Conservation (phyloP, 345 rosid species). For the Geranium brycei region DNA sequence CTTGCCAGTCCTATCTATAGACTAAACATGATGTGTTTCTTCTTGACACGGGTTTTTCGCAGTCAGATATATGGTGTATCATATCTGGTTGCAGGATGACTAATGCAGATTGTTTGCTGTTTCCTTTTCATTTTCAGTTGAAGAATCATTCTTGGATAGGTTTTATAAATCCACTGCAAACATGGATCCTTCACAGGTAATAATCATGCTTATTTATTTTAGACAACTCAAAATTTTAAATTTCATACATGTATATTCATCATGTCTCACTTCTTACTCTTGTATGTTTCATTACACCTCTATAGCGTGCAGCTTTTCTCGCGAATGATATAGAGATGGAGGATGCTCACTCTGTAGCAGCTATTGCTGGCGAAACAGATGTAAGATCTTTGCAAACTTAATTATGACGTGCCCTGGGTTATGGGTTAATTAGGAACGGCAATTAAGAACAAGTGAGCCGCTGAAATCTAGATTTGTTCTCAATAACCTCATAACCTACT, state of each 20-base stretch:
- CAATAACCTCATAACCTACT: no score
- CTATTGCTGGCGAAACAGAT: constrained; percentile 70
- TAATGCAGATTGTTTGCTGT: not conserved
- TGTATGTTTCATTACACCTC: not conserved
- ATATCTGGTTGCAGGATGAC: no score
- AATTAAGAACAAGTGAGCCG: no score
- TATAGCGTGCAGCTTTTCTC: constrained; percentile 66
- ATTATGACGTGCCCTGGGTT: not conserved
- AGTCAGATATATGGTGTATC: no score
- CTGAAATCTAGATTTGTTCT: no score
- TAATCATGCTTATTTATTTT: not conserved
- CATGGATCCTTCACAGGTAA: constrained; percentile 68
- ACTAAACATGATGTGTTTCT: no score
- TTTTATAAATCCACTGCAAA: constrained; percentile 58
- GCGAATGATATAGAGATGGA: constrained; percentile 76
- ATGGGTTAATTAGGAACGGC: no score
- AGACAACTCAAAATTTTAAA: not conserved
- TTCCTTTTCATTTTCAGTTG: constrained; percentile 31
- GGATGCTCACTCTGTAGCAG: constrained; percentile 84
- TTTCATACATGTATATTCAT: not conserved
- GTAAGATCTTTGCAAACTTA: constrained; percentile 16
- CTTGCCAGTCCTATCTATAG: no score
- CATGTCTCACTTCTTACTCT: no score
- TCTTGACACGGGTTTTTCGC: no score
- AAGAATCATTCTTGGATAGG: constrained; percentile 68